A percentile compares a stretch with the other conserved stretches of the same genome.
These are phyloP conservation scores for Harrya chromipes DNA, from an alignment of 768 basidiomycete species.

Conservation along the genomic window DNA sequence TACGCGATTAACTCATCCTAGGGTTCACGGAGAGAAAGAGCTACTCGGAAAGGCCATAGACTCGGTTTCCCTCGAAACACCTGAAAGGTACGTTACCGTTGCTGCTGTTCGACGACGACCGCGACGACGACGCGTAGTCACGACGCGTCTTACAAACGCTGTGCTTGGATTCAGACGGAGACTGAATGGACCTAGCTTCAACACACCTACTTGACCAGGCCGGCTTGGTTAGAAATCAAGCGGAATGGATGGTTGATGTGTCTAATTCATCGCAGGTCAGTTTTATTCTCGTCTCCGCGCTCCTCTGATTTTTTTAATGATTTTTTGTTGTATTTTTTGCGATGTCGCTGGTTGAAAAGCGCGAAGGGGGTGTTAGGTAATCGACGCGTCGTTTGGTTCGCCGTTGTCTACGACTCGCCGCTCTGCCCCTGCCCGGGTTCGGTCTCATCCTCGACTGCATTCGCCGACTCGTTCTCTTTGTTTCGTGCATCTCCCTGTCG, in stretches of 20 bases:
- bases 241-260: neutral
- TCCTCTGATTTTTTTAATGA: neutral
- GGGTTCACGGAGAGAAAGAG: neutral
- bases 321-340: constrained; percentile 4
- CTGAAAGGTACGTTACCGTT: neutral
- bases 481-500: neutral
- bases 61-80: neutral
- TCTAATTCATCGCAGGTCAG: neutral
- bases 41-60: neutral
- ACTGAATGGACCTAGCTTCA: constrained; percentile 1
- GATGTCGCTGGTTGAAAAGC: constrained; percentile 27
- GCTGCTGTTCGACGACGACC: constrained; percentile 8
- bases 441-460: constrained; percentile 3
- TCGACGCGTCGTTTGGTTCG: constrained; percentile 30
- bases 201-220: constrained; percentile 1
- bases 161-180: constrained; percentile 16
- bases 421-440: constrained; percentile 25
- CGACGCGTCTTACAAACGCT: constrained; percentile 4
- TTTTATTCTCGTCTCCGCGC: neutral
- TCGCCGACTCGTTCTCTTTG: neutral
- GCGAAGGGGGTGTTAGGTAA: constrained; percentile 24
- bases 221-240: constrained; percentile 13
- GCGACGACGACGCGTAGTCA: constrained; percentile 7
- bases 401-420: constrained; percentile 18
- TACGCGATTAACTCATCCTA: neutral